These are phyloP conservation scores for Neckera pumila DNA, from an alignment of 225 moss, liverwort and hornwort genomes.

Conservation along the genomic window DNA sequence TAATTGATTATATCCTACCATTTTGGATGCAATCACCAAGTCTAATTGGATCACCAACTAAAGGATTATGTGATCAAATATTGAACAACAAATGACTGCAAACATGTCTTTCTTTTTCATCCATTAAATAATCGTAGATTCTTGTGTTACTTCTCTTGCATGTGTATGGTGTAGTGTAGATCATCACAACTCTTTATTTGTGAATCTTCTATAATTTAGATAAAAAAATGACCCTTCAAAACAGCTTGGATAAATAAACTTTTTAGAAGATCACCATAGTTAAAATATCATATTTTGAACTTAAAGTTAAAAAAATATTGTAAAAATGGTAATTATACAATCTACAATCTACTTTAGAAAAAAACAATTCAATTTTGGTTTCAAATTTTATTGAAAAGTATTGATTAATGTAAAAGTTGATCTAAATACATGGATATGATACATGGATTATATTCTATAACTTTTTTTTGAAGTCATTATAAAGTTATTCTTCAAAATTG, in stretches of 20 bases:
- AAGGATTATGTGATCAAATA: too few relatives aligned
- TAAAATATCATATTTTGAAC: not conserved
- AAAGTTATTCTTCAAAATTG: not conserved
- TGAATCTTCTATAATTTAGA: not conserved
- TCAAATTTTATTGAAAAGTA: not conserved
- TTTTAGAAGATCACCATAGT: not conserved
- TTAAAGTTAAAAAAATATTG: not conserved
- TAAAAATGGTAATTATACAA: not conserved
- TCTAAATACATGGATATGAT: rapidly evolving
- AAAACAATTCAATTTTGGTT: too few relatives aligned
- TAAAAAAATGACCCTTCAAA: not conserved
- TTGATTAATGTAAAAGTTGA: not conserved
- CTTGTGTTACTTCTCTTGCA: not conserved
- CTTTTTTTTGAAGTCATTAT: not conserved
- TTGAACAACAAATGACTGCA: not conserved
- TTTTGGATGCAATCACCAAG: too few relatives aligned
- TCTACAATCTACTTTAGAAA: not conserved
- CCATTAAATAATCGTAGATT: too few relatives aligned
- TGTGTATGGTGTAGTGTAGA: not conserved
- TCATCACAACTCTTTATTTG: not conserved
- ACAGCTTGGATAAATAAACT: not conserved
- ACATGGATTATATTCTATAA: too few relatives aligned
- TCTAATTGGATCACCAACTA: not conserved
- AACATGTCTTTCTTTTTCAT: not conserved
- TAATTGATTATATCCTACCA: not conserved